Conservation (phyloP, 768 basidiomycete species). For the Psilocybe azurescens region DNA sequence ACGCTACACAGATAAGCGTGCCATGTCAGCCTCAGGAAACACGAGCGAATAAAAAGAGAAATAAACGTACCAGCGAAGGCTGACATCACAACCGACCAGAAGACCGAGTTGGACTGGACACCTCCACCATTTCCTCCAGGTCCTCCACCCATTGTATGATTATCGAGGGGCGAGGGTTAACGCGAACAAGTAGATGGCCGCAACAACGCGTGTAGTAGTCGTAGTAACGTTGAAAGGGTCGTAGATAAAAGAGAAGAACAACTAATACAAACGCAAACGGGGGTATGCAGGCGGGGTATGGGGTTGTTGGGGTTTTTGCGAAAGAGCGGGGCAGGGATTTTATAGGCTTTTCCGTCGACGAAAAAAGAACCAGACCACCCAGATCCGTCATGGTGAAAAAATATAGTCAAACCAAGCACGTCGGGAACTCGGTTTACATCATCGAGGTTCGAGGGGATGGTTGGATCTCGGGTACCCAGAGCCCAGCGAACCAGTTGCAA, state of each 20-base stretch:
- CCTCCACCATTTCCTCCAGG: conserved; percentile 36
- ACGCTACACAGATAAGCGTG: conserved; percentile 24
- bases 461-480: not conserved
- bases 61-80: conserved; percentile 38
- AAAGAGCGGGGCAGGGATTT: conserved; percentile 26
- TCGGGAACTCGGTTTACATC: not conserved
- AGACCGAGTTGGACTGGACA: conserved; percentile 30
- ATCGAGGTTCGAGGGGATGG: not conserved
- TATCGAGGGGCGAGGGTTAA: conserved; percentile 4
- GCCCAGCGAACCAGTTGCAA: not conserved
- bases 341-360: conserved; percentile 11
- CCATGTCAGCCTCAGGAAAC: not conserved
- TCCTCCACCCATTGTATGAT: conserved; percentile 32
- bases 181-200: conserved; percentile 23
- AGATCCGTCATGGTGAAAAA: conserved; percentile 44
- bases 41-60: conserved; percentile 24
- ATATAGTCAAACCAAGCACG: not conserved
- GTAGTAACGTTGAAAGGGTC: not conserved
- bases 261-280: conserved; percentile 39
- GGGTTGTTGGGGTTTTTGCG: conserved; percentile 4
- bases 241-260: conserved; percentile 29
- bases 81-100: conserved; percentile 40
- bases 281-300: conserved; percentile 28
- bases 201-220: not conserved
- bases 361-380: not conserved